Conservation (phyloP, 495 filamentous ascomycete species). For the Parmelia sp. region DNA sequence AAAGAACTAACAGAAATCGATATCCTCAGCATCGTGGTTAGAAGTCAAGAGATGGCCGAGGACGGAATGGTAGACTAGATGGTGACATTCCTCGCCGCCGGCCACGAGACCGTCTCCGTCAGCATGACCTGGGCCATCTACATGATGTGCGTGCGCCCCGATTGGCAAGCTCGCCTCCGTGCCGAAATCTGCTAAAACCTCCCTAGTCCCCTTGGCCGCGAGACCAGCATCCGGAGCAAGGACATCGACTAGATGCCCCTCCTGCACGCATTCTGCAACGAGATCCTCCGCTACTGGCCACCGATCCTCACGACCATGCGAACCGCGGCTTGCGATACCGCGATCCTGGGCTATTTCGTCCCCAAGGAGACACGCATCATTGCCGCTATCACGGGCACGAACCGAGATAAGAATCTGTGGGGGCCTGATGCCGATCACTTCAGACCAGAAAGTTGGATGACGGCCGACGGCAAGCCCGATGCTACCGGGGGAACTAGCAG, state of each 20-base stretch:
- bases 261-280: slow-evolving; percentile 56
- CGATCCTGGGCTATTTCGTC: slow-evolving; percentile 47
- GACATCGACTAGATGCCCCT: slow-evolving; percentile 30
- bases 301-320: slow-evolving; percentile 60
- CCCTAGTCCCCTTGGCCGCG: not conserved
- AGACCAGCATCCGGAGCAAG: not conserved
- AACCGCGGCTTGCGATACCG: slow-evolving; percentile 54
- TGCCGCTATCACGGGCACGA: slow-evolving; percentile 51
- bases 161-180: slow-evolving; percentile 24
- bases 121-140: slow-evolving; percentile 29
- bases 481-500: slow-evolving; percentile 48
- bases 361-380: slow-evolving; percentile 50
- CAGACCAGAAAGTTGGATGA: slow-evolving; percentile 72
- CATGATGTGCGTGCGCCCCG: slow-evolving; percentile 22
- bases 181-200: slow-evolving; percentile 22
- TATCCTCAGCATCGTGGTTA: slow-evolving; percentile 53
- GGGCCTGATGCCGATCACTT: slow-evolving; percentile 74
- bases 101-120: slow-evolving; percentile 51
- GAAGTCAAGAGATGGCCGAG: slow-evolving; percentile 56
- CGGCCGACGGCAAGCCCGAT: slow-evolving; percentile 38
- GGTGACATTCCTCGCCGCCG: slow-evolving; percentile 75
- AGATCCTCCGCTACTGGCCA: slow-evolving; percentile 51
- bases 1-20: slow-evolving; percentile 2
- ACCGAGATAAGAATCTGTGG: slow-evolving; percentile 72
- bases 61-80: slow-evolving; percentile 65